Evolutionary conservation across 495 filamentous ascomycete genomes (phyloP).

Genomic region (Penicillium arizonense): DNA sequence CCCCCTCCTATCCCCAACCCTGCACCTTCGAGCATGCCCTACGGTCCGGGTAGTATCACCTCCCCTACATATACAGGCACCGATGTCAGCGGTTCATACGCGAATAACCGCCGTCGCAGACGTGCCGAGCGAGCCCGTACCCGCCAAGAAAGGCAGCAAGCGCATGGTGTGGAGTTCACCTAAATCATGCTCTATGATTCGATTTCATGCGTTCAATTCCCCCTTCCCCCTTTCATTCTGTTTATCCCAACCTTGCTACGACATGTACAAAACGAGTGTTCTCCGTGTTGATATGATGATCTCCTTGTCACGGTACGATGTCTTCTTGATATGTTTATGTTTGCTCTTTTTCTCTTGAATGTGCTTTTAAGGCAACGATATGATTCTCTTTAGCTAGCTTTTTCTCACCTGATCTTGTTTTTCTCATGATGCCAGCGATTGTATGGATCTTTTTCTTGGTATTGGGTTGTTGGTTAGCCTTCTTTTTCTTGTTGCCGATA

Average conservation of each 20-base stretch:
- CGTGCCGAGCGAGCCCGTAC: slow-evolving; percentile 51
- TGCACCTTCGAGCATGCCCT: slow-evolving; percentile 38
- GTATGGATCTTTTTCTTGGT: not conserved
- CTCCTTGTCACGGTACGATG: slow-evolving; percentile 4
- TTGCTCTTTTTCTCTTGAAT: not conserved
- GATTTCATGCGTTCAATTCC: not conserved
- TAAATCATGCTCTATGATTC: slow-evolving; percentile 17
- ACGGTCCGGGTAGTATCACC: slow-evolving; percentile 44
- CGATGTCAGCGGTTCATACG: slow-evolving; percentile 53
- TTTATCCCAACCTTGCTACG: not conserved
- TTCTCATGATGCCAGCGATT: slow-evolving; percentile 1
- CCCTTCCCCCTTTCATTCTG: not conserved
- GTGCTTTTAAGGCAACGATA: slow-evolving; percentile 1
- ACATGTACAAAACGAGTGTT: slow-evolving; percentile 13
- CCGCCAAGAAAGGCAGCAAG: slow-evolving; percentile 44
- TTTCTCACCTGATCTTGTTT: not conserved
- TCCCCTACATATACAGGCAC: slow-evolving; percentile 50
- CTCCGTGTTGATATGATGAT: slow-evolving; percentile 10
- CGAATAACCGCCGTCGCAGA: slow-evolving; percentile 50
- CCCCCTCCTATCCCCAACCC: slow-evolving; percentile 32
- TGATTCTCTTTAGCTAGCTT: not conserved
- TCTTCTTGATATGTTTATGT: slow-evolving; percentile 4
- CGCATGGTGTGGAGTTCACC: slow-evolving; percentile 45
- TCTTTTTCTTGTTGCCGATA: not conserved
- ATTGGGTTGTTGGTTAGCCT: not conserved